These are phyloP conservation scores for Symmetrospora coprosmae DNA, from an alignment of 768 basidiomycete species.

Conservation along the genomic window DNA sequence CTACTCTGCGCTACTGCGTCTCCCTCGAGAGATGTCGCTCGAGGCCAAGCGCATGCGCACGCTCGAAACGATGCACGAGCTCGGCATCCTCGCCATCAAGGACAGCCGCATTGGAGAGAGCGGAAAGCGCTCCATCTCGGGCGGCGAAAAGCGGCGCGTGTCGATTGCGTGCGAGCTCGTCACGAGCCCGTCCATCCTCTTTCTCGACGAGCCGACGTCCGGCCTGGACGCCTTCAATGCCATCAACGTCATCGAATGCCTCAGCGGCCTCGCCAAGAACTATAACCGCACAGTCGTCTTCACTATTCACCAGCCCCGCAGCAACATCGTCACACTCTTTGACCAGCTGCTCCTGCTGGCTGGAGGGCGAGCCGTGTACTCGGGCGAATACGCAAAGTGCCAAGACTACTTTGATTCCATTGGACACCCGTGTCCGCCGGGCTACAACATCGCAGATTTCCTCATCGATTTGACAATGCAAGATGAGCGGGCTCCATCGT, in stretches of 20 bases:
- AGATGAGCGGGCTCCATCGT: conserved; percentile 29
- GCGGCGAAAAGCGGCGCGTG: conserved; percentile 92
- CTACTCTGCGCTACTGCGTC: conserved; percentile 73
- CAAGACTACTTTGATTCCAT: conserved; percentile 66
- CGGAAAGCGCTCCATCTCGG: conserved; percentile 79
- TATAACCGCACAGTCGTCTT: conserved; percentile 93
- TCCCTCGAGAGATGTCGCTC: conserved; percentile 87
- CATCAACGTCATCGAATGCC: conserved; percentile 77
- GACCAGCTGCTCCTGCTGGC: conserved; percentile 80
- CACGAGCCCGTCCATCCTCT: conserved; percentile 86
- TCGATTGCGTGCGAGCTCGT: conserved; percentile 97
- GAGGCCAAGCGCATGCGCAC: conserved; percentile 91
- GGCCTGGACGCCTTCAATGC: conserved; percentile 93
- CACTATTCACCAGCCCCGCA: conserved; percentile 95
- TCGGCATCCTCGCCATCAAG: conserved; percentile 82
- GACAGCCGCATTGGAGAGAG: conserved; percentile 77
- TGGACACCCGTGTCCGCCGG: conserved; percentile 71
- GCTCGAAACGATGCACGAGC: conserved; percentile 86
- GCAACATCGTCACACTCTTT: conserved; percentile 90
- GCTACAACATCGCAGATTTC: conserved; percentile 95
- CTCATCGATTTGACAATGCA: conserved; percentile 68
- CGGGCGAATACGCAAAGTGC: conserved; percentile 59
- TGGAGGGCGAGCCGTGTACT: conserved; percentile 68
- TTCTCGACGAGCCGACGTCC: conserved; percentile 93
- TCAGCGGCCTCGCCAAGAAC: conserved; percentile 67